Conservation (phyloP, 1,284 basidiomycete species). For the Ganoderma boninense region DNA sequence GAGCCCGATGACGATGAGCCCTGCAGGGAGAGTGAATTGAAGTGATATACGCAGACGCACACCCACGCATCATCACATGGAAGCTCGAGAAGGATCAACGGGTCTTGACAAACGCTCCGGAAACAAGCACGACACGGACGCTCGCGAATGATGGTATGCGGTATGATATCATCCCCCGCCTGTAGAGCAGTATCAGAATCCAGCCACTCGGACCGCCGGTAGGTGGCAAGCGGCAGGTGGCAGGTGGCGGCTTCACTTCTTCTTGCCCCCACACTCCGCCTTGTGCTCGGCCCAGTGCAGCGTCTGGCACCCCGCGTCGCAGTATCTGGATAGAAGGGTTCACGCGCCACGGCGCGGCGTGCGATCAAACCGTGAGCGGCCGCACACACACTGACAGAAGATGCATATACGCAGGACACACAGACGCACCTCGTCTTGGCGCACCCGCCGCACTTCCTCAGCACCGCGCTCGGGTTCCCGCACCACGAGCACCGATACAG, state of each 20-base stretch:
- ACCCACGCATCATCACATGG: neutral
- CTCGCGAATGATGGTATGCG: neutral
- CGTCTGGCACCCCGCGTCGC: conserved; percentile 59
- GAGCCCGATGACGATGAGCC: neutral
- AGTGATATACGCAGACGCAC: neutral
- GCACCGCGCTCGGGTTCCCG: no score
- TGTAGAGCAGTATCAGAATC: neutral
- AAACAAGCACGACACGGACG: neutral
- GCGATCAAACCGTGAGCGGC: conserved; percentile 7
- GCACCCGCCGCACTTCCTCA: no score
- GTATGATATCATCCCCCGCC: neutral
- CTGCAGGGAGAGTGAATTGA: neutral
- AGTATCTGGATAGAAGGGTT: conserved; percentile 50
- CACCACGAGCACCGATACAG: conserved; percentile 59
- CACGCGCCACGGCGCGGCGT: neutral
- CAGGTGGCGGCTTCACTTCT: neutral
- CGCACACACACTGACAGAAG: no score
- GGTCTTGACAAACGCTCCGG: neutral
- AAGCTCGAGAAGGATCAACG: neutral
- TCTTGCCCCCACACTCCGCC: conserved; percentile 20
- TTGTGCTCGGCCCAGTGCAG: conserved; percentile 51
- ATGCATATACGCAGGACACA: no score
- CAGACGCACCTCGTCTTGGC: no score
- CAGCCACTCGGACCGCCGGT: neutral
- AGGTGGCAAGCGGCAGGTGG: neutral